Base-by-base conservation (phyloP, 345 rosid species). In the Psidium friedrichsthalianum region DNA sequence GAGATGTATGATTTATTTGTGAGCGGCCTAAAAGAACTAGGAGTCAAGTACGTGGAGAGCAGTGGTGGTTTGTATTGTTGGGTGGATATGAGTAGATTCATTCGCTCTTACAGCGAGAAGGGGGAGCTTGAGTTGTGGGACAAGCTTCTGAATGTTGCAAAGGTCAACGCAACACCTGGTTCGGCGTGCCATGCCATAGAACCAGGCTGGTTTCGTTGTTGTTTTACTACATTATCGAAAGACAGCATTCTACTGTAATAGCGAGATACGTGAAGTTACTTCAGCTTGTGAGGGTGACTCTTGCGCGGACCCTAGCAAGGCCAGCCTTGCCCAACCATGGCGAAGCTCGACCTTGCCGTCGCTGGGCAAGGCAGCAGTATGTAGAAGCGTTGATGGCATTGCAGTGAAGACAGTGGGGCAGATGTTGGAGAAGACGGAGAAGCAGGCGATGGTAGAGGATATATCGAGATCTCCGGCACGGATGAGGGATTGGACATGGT, bases 171-270 rank as follows among this genome's bases (percentile, higher is more conserved):
- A 76, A 97, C 98, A 87, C 98, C 99, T 20, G 98, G 98, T 12
- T 92, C 96, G 51, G 96, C 98, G 10, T 95, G 99, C 88, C 98
- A 95, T 88, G 94, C 98, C 91, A 95, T 93, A 86, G 96, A 97
- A 89, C 96, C 96, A 1, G 99, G 99, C 84, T 97, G 99, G 98
- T 97, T 97, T 85, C 88, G 98, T 44, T 97, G 97, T 86, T 94
- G 98, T 92, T 97, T 95, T 89, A 89, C 98, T 5, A 86, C 94
- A 76, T 89, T 95, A 86, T 87, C 91, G 20, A 86, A 86, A 87
- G 95, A 92, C 86, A 96, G 95, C 88, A 88, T 95, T 90, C 94
- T 83, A 47, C 91, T 56, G 93, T 94, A 21, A 85, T 95, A 56
- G 95, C 90, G 49, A 88, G 88, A 95, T 95, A 58, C 86, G 81